Percentiles rank a stretch among this genome's conserved stretches.
These are phyloP conservation scores for Saitozyma podzolica DNA, from an alignment of 768 basidiomycete genomes.

Conservation along the genomic window DNA sequence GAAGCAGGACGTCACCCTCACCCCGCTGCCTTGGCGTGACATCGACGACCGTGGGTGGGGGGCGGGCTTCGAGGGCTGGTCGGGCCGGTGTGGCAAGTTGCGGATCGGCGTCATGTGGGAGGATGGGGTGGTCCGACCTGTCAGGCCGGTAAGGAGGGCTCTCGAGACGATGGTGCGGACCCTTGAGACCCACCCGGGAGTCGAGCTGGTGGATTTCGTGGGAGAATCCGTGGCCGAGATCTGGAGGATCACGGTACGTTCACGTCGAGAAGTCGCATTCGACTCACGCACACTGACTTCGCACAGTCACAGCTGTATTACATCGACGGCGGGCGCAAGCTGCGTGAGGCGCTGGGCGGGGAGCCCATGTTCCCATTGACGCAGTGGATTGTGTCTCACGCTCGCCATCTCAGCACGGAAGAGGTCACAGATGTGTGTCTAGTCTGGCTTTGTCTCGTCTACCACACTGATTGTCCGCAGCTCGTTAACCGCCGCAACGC, in stretches of 20 bases:
- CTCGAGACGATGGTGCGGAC: slow-evolving; percentile 54
- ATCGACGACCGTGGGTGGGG: not conserved
- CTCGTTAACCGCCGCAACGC: slow-evolving; percentile 11
- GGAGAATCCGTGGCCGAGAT: not conserved
- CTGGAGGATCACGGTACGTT: slow-evolving; percentile 16
- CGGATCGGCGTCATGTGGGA: slow-evolving; percentile 29
- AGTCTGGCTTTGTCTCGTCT: slow-evolving; percentile 6
- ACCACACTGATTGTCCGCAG: slow-evolving; percentile 6
- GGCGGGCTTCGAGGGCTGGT: not conserved
- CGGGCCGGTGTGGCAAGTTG: not conserved
- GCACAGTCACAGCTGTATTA: slow-evolving; percentile 13
- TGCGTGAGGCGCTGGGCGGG: slow-evolving; percentile 1
- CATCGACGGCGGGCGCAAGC: slow-evolving; percentile 18
- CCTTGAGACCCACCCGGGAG: not conserved
- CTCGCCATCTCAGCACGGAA: not conserved
- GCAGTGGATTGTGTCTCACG: slow-evolving; percentile 22
- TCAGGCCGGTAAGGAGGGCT: slow-evolving; percentile 22
- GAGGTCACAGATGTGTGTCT: slow-evolving; percentile 3
- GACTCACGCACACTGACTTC: not conserved
- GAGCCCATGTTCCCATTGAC: slow-evolving; percentile 33
- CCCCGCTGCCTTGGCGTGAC: slow-evolving; percentile 22
- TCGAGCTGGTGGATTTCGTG: slow-evolving; percentile 13
- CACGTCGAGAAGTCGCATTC: too few species aligned
- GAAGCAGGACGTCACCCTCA: slow-evolving; percentile 4
- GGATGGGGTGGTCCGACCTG: slow-evolving; percentile 33